Conservation (phyloP, 1,284 basidiomycete genomes). For the Ceraceosorus guamensis region DNA sequence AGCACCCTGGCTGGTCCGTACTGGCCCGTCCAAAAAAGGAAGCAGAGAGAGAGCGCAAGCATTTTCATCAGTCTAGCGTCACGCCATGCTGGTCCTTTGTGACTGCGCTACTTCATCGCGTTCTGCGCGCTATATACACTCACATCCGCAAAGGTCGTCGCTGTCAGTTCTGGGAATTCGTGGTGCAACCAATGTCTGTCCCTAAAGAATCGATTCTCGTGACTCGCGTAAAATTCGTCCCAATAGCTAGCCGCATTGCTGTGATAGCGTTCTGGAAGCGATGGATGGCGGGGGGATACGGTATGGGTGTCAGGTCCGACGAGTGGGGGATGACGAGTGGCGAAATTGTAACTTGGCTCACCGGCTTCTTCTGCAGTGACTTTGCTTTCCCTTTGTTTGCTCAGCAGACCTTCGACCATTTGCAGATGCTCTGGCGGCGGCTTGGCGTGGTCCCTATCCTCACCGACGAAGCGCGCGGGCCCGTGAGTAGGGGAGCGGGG, state of each 20-base stretch:
- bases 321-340: not conserved
- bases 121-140: conserved; percentile 1
- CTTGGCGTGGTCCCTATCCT: conserved; percentile 36
- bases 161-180: conserved; percentile 44
- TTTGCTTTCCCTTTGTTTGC: conserved; percentile 28
- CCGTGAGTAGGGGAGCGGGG: no score
- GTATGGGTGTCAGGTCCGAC: not conserved
- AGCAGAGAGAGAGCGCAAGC: not conserved
- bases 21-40: not conserved
- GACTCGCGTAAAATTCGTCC: conserved; percentile 39
- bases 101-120: no score
- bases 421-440: conserved; percentile 30
- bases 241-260: conserved; percentile 29
- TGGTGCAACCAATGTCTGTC: conserved; percentile 43
- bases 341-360: not conserved
- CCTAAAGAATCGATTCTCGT: conserved; percentile 46
- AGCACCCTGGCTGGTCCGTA: conserved; percentile 22
- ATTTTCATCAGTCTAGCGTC: no score
- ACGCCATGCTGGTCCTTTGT: no score
- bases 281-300: not conserved
- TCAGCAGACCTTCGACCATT: conserved; percentile 20
- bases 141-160: conserved; percentile 17
- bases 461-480: not conserved
- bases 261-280: conserved; percentile 22
- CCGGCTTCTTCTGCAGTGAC: conserved; percentile 26